phyloP scores from a whole-genome alignment of 2,329 filamentous ascomycete species.

The Stachybotrys chlorohalonatus region DNA sequence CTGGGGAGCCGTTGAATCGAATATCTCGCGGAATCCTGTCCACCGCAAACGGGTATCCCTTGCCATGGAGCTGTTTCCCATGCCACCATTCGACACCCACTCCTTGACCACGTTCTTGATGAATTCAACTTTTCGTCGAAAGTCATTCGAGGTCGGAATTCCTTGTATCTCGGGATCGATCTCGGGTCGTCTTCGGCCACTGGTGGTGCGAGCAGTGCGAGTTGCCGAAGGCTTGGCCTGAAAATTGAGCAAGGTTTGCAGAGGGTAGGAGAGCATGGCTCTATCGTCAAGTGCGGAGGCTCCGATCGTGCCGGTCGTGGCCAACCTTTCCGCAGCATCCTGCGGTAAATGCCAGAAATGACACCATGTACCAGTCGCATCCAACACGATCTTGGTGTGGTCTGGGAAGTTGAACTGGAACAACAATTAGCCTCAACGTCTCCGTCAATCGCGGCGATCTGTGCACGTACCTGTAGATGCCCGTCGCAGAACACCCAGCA shows the following conservation, averaged over 20 bases:
- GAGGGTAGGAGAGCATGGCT: constrained; percentile 60
- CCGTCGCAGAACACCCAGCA: constrained; percentile 77
- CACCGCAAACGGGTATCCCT: constrained; percentile 46
- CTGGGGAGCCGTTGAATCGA: constrained; percentile 38
- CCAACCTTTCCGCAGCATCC: constrained; percentile 59
- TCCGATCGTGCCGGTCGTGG: constrained; percentile 55
- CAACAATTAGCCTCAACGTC: constrained; percentile 11
- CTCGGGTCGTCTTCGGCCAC: constrained; percentile 46
- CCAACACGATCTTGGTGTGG: constrained; percentile 76
- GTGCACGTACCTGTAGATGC: constrained; percentile 54
- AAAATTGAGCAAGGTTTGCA: constrained; percentile 67
- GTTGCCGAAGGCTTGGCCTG: constrained; percentile 33
- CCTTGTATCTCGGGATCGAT: constrained; percentile 52
- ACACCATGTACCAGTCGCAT: constrained; percentile 63
- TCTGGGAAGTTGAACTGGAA: constrained; percentile 78
- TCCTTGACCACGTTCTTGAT: constrained; percentile 59
- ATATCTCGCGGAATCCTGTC: constrained; percentile 48
- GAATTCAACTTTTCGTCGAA: constrained; percentile 67
- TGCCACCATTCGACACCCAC: constrained; percentile 61
- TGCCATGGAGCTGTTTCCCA: constrained; percentile 57
- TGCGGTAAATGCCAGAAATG: constrained; percentile 69
- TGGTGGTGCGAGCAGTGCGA: constrained; percentile 33
- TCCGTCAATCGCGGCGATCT: neutral
- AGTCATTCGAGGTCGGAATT: constrained; percentile 62
- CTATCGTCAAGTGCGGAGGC: constrained; percentile 63